Evolutionary conservation across 495 filamentous ascomycete genomes (phyloP), one percentile per base, ranked within the genome.

Genomic region (Penicillium lividum): DNA sequence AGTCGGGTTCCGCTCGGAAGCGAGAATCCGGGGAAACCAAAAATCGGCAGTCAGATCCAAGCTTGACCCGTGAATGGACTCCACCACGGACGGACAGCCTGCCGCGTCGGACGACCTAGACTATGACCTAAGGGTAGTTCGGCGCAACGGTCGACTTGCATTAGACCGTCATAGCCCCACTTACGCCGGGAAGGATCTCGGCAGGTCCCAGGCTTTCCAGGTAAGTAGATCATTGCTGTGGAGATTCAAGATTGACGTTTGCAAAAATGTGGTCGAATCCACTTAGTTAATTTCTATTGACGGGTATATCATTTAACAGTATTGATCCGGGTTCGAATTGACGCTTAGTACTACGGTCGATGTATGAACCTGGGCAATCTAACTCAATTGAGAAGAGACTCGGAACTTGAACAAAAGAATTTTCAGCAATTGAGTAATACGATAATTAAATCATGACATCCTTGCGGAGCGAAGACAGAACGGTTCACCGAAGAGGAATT

Each of bases 91-190:
- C 27, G n/a, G 25, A 16, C n/a, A 34, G 53, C 42, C 25, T 25
- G 29, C 51, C 51, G 51, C 36, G 51, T 54, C 51, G 51, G 51
- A 54, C 51, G 51, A 54, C 38, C 34, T 25, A 38, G 42, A 25
- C 16, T n/a, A 7, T 38, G 38, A 11, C 10, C 9, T 16, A 31
- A 49, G n/a, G 28, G 16, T 15, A 28, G 7, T 18, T n/a, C n/a
- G 13, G 9, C 46, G 15, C 15, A 49, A 49, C 46, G 46, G 46
- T 49, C 27, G 16, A 15, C 25, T n/a, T 49, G 46, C 46, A 49
- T 49, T 49, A 49, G 46, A 16, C 28, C 46, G 27, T 30, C 28
- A 18, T 33, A 16, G 46, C 46, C 28, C 28, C 46, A 49, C 46
- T 31, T 16, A 3, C 16, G 7, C 15, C 46, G 46, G 46, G n/a